Conservation (phyloP, 2,329 filamentous ascomycete species). For the Diaporthe helianthi region DNA sequence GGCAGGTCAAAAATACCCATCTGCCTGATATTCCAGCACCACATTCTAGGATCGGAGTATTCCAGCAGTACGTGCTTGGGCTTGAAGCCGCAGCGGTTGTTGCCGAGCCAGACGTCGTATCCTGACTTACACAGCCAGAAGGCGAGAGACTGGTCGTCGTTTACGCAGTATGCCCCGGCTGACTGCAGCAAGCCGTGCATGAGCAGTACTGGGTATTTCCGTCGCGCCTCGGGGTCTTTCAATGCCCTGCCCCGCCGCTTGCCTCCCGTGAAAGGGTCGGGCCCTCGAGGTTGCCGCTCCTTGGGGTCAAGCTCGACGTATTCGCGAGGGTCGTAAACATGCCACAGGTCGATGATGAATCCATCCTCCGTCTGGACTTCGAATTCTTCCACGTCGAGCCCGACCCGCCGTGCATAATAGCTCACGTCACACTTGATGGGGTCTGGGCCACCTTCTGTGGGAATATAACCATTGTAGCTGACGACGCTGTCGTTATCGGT, state of each 20-base stretch:
- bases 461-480: slow-evolving; percentile 65
- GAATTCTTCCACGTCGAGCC: slow-evolving; percentile 83
- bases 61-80: slow-evolving; percentile 77
- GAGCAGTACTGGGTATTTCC: slow-evolving; percentile 82
- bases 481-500: slow-evolving; percentile 52
- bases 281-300: slow-evolving; percentile 61
- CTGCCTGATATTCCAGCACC: slow-evolving; percentile 94
- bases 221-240: slow-evolving; percentile 49
- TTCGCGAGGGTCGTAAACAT: slow-evolving; percentile 84
- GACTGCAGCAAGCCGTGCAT: slow-evolving; percentile 91
- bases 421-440: slow-evolving; percentile 78
- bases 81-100: slow-evolving; percentile 86
- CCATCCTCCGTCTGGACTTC: slow-evolving; percentile 93
- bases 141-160: slow-evolving; percentile 87
- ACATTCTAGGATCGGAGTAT: slow-evolving; percentile 86
- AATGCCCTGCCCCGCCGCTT: slow-evolving; percentile 44
- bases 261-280: slow-evolving; percentile 66
- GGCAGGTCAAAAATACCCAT: slow-evolving; percentile 91
- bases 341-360: slow-evolving; percentile 88
- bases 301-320: slow-evolving; percentile 60
- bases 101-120: slow-evolving; percentile 95
- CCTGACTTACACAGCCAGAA: slow-evolving; percentile 93
- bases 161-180: slow-evolving; percentile 86
- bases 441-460: slow-evolving; percentile 82
- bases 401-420: slow-evolving; percentile 88